Evolutionary conservation across 495 filamentous ascomycete species (phyloP), one percentile per base, ranked within the genome.

Genomic region (Geoglossum glabrum): DNA sequence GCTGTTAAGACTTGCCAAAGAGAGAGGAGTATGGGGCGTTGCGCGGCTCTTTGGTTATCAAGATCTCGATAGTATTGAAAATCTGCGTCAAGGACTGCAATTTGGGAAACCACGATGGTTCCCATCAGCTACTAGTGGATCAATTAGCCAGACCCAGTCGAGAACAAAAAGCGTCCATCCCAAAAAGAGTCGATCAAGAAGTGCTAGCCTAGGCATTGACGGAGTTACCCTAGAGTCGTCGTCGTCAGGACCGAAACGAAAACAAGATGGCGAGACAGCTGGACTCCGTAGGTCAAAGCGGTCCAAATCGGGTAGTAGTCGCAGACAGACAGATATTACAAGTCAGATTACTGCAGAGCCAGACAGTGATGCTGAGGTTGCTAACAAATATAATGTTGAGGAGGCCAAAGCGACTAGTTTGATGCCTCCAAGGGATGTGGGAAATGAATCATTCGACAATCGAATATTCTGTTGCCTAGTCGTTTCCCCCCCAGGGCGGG

Each of bases 1-100:
- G 25, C 50, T 66, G 33, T 62, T 67, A 47, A 61, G 62, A 60
- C 50, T 66, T 27, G 62, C 64, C 19, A 52, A 64, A 40, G 61
- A 64, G 50, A 57, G 62, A 31, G 63, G 57, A 45, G 60, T 63
- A 31, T 56, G 19, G 34, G 63, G 61, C 33, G 46, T 55, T 34
- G 43, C 64, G 13, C 60, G 62, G 45, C 19, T 31, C 21, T 28
- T 50, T 50, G 46, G 21, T 28, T 28, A 50, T 33, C 47, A 57
- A 36, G 7, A 34, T 33, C 56, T 59, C 25, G 56, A 52, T 54
- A 64, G 55, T 49, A 64, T 64, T 55, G 23, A 3, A 23, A 54
- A 64, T 3, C 49, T 63, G 25, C 55, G 61, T 27, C 25, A 40
- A n/a, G 60, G 55, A 19, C 58, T 63, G 26, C 56, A 43, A 15